Base-by-base conservation (phyloP, 208 protist genomes). In the Wallacemonas sp. region DNA sequence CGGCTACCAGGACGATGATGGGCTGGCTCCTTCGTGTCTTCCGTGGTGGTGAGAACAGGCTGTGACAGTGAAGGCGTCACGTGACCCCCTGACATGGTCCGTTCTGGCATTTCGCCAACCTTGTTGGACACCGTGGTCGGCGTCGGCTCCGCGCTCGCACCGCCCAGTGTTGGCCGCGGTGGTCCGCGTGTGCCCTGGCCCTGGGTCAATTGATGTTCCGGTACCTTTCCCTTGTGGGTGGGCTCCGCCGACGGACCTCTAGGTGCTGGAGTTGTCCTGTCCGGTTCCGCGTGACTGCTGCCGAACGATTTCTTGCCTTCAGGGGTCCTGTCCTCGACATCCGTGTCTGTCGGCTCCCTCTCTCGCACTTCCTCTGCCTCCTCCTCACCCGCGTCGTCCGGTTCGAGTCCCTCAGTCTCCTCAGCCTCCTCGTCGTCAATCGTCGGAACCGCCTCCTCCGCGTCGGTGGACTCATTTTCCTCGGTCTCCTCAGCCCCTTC, bases 1-100 rank as follows among this genome's bases (percentile, higher is more conserved):
- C 87, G 71, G 17, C 53, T 54, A 8, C 46, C 46, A 10, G 46
- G 46, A 5, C 46, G 46, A 19, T 54, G 46, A 5, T n/a, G 26
- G 24, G 9, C 21, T 34, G 46, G 46, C 10, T 46, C 41, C 10
- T n/a, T n/a, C n/a, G n/a, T n/a, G n/a, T n/a, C n/a, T n/a, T n/a
- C 17, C 41, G 9, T 46, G 17, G 10, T 9, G 44, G 44, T 50
- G 44, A 26, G 44, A 19, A 10, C 15, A 19, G 0, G 44, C 12
- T 19, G 44, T 26, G 44, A n/a, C n/a, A 50, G 44, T 50, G 17
- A 9, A 19, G 44, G 44, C 22, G 44, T 24, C 17, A 50, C 22
- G 8, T 50, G 44, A 22, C 44, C 44, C 17, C 17, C 15, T 13
- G 44, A 22, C 44, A 50, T 50, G 17, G 15, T 12, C 15, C 22